phyloP scores from a whole-genome alignment of 2,329 filamentous ascomycete species.

The Aaosphaeria arxii region DNA sequence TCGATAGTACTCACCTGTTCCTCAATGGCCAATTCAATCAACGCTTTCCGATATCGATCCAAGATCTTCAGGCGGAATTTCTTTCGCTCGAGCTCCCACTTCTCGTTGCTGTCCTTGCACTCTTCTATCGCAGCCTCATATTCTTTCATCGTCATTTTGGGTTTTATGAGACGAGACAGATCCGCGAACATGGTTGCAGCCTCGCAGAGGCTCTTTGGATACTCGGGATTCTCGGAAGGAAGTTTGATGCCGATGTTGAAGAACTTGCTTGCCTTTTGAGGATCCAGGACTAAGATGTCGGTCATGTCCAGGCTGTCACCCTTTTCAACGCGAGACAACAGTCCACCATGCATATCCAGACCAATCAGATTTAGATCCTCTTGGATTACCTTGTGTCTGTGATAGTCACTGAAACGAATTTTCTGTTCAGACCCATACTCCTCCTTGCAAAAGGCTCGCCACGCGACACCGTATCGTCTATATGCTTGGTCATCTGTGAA shows the following conservation, averaged over 20 bases:
- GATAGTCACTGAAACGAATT: too few relatives aligned
- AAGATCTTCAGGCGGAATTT: not conserved
- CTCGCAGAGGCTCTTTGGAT: not conserved
- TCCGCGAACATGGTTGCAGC: not conserved
- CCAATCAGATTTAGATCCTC: constrained; percentile 1
- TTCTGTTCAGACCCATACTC: too few relatives aligned
- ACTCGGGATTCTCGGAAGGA: not conserved
- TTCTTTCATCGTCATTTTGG: not conserved
- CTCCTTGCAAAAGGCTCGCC: too few relatives aligned
- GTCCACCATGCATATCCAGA: not conserved
- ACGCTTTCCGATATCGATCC: not conserved
- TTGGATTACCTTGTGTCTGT: too few relatives aligned
- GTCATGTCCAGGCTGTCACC: too few relatives aligned
- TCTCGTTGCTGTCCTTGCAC: not conserved
- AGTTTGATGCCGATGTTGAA: constrained; percentile 1
- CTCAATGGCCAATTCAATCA: not conserved
- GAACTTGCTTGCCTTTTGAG: not conserved
- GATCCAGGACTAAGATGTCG: not conserved
- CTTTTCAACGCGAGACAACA: too few relatives aligned
- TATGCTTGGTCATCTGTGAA: too few relatives aligned
- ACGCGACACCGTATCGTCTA: too few relatives aligned
- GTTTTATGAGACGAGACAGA: not conserved
- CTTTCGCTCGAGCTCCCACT: not conserved
- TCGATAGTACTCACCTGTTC: not conserved
- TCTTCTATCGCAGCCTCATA: not conserved